phyloP scores from a whole-genome alignment of 2,329 filamentous ascomycete species.

The Xylogone sp. region DNA sequence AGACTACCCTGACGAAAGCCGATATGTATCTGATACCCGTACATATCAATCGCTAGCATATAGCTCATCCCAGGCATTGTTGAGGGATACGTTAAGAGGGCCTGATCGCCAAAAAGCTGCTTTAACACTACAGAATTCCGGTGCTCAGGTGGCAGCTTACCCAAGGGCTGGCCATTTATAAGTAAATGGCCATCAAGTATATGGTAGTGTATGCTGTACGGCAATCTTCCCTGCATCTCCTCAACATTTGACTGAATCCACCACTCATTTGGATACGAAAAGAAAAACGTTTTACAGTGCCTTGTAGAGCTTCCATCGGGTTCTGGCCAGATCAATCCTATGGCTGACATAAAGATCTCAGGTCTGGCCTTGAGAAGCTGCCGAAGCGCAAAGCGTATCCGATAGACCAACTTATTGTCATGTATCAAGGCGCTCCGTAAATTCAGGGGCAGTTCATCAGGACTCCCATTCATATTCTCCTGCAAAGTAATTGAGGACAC shows the following conservation, averaged over 20 bases:
- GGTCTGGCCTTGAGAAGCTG: slow-evolving; percentile 29
- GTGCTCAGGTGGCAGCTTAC: slow-evolving; percentile 50
- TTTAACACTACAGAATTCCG: slow-evolving; percentile 37
- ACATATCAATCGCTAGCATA: slow-evolving; percentile 31
- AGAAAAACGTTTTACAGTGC: slow-evolving; percentile 15
- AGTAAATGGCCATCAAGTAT: slow-evolving; percentile 44
- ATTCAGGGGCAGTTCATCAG: slow-evolving; percentile 27
- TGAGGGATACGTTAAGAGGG: slow-evolving; percentile 50
- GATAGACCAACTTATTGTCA: slow-evolving; percentile 41
- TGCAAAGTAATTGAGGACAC: slow-evolving; percentile 41
- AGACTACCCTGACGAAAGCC: slow-evolving; percentile 39
- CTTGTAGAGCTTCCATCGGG: slow-evolving; percentile 14
- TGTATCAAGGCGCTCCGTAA: slow-evolving; percentile 38
- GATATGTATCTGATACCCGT: slow-evolving; percentile 48
- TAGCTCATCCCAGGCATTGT: slow-evolving; percentile 49
- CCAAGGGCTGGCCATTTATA: slow-evolving; percentile 42
- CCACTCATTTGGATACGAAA: slow-evolving; percentile 18
- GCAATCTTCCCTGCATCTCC: slow-evolving; percentile 10
- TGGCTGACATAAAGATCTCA: slow-evolving; percentile 27
- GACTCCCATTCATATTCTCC: slow-evolving; percentile 38
- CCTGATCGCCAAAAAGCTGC: slow-evolving; percentile 50
- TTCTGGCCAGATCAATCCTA: slow-evolving; percentile 41
- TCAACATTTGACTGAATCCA: slow-evolving; percentile 31
- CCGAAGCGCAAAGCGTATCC: slow-evolving; percentile 31
- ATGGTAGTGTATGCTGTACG: slow-evolving; percentile 34